These are phyloP conservation scores for Hirschioporus abietinus DNA, from an alignment of 768 basidiomycete genomes.

Conservation along the genomic window DNA sequence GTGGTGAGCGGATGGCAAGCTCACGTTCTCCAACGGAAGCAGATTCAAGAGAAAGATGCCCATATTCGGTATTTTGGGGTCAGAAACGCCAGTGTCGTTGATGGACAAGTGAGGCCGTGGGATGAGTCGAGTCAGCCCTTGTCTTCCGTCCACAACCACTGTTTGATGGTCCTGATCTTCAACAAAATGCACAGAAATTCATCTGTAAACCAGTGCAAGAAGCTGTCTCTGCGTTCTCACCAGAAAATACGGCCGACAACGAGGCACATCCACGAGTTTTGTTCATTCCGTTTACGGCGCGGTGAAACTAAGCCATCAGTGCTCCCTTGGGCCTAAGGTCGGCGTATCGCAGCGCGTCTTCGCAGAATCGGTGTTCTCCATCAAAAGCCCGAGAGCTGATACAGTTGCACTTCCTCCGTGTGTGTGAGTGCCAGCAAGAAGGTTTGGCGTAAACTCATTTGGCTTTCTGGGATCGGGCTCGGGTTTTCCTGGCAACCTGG, in stretches of 20 bases:
- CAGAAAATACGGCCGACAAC: background rate
- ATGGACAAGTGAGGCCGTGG: background rate
- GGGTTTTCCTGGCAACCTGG: background rate
- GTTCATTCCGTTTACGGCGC: background rate
- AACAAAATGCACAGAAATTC: background rate
- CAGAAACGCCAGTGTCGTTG: background rate
- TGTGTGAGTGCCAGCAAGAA: background rate
- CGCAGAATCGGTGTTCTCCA: background rate
- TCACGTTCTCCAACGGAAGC: no score
- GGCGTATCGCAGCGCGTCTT: background rate
- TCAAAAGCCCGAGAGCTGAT: background rate
- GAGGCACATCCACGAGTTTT: background rate
- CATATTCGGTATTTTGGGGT: background rate
- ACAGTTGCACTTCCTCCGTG: background rate
- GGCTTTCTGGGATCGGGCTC: background rate
- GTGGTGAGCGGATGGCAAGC: no score
- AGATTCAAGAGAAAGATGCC: background rate
- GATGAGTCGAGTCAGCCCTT: background rate
- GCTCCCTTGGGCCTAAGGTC: background rate
- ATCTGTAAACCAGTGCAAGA: background rate
- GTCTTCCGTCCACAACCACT: slow-evolving; percentile 4
- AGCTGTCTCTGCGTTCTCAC: background rate
- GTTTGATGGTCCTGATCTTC: slow-evolving; percentile 2
- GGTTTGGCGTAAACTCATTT: background rate
- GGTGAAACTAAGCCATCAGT: background rate